Evolutionary conservation across 2,329 filamentous ascomycete genomes (phyloP).

Genomic region (Incumbomyces delicatus): DNA sequence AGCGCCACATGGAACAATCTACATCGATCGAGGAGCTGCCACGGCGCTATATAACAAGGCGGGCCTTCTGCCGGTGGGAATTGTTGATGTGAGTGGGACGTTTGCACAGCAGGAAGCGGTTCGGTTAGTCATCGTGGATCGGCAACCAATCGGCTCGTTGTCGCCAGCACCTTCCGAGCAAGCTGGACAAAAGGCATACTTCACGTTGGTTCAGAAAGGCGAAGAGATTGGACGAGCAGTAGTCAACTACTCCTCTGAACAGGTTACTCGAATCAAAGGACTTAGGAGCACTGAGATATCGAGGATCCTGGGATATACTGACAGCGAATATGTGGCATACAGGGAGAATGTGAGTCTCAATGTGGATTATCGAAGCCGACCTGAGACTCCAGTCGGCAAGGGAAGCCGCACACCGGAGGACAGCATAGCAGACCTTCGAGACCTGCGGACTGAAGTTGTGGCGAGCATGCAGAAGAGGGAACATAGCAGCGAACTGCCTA

Average conservation of each 20-base stretch:
- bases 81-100: slow-evolving; percentile 75
- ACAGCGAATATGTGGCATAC: slow-evolving; percentile 87
- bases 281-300: slow-evolving; percentile 73
- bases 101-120: slow-evolving; percentile 93
- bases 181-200: slow-evolving; percentile 21
- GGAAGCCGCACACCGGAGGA: slow-evolving; percentile 13
- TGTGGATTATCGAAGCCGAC: slow-evolving; percentile 10
- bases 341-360: slow-evolving; percentile 73
- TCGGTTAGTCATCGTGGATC: slow-evolving; percentile 68
- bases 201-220: slow-evolving; percentile 28
- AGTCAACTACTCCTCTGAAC: slow-evolving; percentile 82
- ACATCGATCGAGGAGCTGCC: slow-evolving; percentile 85
- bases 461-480: background rate
- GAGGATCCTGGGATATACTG: slow-evolving; percentile 74
- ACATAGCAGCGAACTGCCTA: background rate
- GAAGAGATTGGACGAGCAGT: slow-evolving; percentile 76
- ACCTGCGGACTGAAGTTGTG: slow-evolving; percentile 2
- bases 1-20: slow-evolving; percentile 78
- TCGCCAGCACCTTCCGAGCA: slow-evolving; percentile 17
- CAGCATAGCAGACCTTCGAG: slow-evolving; percentile 13
- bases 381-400: slow-evolving; percentile 12
- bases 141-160: slow-evolving; percentile 29
- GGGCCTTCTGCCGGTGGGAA: slow-evolving; percentile 78
- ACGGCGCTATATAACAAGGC: slow-evolving; percentile 72
- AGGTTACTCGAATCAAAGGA: slow-evolving; percentile 78